phyloP scores from a whole-genome alignment of 75 land plant species.

The Larix kaempferi region DNA sequence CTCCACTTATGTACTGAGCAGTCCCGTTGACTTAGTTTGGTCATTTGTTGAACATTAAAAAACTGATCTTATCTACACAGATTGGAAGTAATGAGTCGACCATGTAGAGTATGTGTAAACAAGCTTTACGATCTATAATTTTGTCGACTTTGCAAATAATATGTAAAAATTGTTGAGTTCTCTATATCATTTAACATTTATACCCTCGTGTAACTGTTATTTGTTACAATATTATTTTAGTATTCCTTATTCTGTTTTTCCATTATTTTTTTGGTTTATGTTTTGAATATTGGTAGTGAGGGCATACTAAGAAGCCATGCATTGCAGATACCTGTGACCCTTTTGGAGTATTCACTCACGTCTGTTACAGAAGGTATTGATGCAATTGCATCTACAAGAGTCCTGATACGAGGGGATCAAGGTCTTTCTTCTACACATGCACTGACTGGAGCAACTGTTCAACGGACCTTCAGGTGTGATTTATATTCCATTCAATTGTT shows the following conservation, averaged over 20 bases:
- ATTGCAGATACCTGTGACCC: constrained; percentile 69
- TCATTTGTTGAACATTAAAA: too few relatives aligned
- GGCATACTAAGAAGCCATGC: background rate
- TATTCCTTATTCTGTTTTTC: background rate
- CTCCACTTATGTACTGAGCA: too few relatives aligned
- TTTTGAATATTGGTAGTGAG: background rate
- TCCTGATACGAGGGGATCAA: constrained; percentile 61
- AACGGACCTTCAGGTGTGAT: constrained; percentile 68
- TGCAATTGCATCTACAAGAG: constrained; percentile 90
- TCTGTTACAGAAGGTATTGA: constrained; percentile 96
- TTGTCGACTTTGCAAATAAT: too few relatives aligned
- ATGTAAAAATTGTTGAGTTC: too few relatives aligned
- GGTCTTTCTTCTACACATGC: constrained; percentile 53
- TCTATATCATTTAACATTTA: too few relatives aligned
- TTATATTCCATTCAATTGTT: background rate
- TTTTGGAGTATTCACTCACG: constrained; percentile 74
- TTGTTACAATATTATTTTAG: background rate
- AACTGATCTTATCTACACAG: background rate
- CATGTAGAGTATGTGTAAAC: too few relatives aligned
- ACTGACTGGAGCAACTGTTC: constrained; percentile 46
- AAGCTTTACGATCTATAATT: too few relatives aligned
- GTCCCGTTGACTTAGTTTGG: too few relatives aligned
- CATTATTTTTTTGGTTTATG: background rate
- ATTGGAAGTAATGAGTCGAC: too few relatives aligned
- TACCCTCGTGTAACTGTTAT: too few relatives aligned